Evolutionary conservation across 192 early-diverging fungal species (phyloP).

Genomic region (Endogone sp.): DNA sequence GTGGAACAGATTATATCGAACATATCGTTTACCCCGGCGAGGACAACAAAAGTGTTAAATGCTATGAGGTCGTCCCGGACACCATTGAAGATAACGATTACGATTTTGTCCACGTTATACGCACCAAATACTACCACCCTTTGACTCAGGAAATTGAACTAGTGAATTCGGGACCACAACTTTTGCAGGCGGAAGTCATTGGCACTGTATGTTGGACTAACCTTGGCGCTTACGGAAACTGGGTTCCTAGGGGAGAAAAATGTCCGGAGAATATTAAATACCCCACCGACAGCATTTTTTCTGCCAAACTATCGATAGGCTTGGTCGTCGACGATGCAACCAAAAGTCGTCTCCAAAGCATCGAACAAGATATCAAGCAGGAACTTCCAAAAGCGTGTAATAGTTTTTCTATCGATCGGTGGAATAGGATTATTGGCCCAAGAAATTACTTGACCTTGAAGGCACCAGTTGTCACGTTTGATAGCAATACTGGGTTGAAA

Average conservation of each 20-base stretch:
- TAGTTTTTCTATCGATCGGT: not conserved
- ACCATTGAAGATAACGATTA: not conserved
- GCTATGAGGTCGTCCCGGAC: not conserved
- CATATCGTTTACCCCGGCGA: not conserved
- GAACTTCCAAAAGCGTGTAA: not conserved
- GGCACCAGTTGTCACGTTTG: not conserved
- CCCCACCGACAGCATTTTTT: not conserved
- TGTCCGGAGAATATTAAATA: not conserved
- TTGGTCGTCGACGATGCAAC: not conserved
- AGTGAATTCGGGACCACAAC: not conserved
- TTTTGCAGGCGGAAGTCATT: not conserved
- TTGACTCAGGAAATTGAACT: not conserved
- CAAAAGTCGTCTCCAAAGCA: not conserved
- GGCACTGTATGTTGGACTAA: not conserved
- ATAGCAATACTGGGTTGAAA: not conserved
- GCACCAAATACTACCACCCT: not conserved
- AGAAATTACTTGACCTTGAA: not conserved
- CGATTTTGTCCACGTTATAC: not conserved
- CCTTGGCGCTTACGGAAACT: not conserved
- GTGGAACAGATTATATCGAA: not conserved
- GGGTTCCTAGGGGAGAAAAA: not conserved
- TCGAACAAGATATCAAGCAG: not conserved
- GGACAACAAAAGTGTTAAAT: not conserved
- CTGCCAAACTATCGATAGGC: not conserved
- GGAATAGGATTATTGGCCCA: not conserved